Conservation (phyloP, 306 rosid species). For the Dryas drummondii region DNA sequence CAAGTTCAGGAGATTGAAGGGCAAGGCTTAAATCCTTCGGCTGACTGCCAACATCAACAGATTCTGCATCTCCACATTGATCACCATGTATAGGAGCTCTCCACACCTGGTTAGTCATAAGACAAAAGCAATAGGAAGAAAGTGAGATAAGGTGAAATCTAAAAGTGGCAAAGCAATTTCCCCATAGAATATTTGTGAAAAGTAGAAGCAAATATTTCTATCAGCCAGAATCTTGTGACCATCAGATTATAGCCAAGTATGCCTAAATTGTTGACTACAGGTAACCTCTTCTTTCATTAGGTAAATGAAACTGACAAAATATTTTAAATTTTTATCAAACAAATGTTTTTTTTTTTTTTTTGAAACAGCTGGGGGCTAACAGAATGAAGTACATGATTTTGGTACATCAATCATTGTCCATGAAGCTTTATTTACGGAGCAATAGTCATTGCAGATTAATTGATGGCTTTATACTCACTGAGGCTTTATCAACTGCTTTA, state of each 20-base stretch:
- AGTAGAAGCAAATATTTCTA: background rate
- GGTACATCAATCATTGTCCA: background rate
- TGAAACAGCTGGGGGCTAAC: background rate
- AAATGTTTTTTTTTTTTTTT: too few species aligned
- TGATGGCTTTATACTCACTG: background rate
- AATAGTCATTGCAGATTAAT: background rate
- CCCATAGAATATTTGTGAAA: background rate
- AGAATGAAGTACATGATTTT: background rate
- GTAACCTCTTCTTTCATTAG: background rate
- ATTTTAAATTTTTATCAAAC: too few species aligned
- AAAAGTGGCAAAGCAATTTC: background rate
- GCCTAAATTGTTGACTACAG: background rate
- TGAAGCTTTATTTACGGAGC: background rate
- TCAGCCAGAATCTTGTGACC: background rate
- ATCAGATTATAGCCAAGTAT: background rate
- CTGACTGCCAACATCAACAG: conserved; percentile 89
- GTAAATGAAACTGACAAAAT: background rate
- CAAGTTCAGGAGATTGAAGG: conserved; percentile 75
- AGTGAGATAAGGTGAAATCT: background rate
- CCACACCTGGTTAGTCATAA: conserved; percentile 53
- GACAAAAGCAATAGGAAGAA: conserved; percentile 20
- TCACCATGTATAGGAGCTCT: conserved; percentile 62
- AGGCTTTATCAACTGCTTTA: too few species aligned
- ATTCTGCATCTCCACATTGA: conserved; percentile 77
- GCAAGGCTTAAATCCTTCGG: conserved; percentile 89